Percentiles rank a stretch among this genome's conserved stretches.
Conservation (phyloP, 306 rosid genomes). For the Quercus robur region DNA sequence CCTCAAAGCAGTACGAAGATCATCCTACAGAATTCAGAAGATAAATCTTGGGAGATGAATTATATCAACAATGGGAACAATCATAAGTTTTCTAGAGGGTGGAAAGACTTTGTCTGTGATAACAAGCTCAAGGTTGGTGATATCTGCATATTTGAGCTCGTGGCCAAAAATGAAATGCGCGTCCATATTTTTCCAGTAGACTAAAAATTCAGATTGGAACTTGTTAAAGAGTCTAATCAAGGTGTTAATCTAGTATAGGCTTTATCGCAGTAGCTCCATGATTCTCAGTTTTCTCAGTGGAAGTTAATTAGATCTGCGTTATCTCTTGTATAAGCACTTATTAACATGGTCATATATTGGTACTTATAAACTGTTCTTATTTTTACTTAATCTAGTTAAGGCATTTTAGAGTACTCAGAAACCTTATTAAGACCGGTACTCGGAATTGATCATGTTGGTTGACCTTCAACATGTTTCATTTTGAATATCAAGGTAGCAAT, state of each 20-base stretch:
- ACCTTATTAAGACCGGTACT: no score
- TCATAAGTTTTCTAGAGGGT: neutral
- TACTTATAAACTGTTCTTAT: no score
- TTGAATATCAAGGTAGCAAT: no score
- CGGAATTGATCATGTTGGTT: no score
- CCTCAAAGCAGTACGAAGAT: neutral
- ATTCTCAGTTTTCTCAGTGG: neutral
- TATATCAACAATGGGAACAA: neutral
- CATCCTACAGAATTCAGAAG: conserved; percentile 1
- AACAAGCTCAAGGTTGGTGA: neutral
- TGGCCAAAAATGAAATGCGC: neutral
- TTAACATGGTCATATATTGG: no score
- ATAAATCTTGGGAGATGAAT: neutral
- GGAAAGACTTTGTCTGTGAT: neutral
- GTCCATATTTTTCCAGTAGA: neutral
- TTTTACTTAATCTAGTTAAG: no score
- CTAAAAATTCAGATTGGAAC: neutral
- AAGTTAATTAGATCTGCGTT: no score
- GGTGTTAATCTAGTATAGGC: neutral
- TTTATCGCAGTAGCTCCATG: neutral
- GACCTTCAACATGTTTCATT: no score
- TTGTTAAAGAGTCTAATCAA: neutral
- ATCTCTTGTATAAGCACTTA: no score
- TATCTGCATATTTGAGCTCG: conserved; percentile 9
- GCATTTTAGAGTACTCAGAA: no score